These are phyloP conservation scores for Neltuma alba DNA, from an alignment of 306 rosid genomes.

Conservation along the genomic window DNA sequence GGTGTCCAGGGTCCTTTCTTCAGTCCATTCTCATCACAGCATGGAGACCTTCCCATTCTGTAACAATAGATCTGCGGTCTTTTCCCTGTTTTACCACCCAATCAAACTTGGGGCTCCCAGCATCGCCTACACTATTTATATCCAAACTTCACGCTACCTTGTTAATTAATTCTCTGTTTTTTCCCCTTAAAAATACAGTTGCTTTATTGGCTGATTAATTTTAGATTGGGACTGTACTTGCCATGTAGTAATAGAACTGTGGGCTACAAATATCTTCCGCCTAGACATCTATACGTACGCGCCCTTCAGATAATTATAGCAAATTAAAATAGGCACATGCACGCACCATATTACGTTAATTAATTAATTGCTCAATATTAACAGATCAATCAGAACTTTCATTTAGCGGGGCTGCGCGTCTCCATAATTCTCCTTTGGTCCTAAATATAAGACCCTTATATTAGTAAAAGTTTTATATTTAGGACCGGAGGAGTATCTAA, in stretches of 20 bases:
- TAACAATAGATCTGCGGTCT: not conserved
- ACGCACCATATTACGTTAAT: not conserved
- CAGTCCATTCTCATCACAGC: constrained; percentile 74
- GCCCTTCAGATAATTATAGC: not conserved
- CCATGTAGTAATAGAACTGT: not conserved
- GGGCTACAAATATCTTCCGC: not conserved
- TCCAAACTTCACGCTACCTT: constrained; percentile 34
- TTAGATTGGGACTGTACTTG: not conserved
- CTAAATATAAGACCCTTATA: too few relatives aligned
- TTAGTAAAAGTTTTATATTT: too few relatives aligned
- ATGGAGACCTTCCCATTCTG: constrained; percentile 73
- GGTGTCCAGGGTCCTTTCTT: constrained; percentile 93
- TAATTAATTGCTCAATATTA: not conserved
- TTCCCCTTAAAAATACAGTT: not conserved
- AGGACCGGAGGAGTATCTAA: too few relatives aligned
- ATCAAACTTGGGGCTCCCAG: constrained; percentile 23
- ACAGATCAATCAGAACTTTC: not conserved
- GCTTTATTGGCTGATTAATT: constrained; percentile 9
- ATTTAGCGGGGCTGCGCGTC: not conserved
- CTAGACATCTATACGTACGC: not conserved
- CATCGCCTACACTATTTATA: constrained; percentile 44
- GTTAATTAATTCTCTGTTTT: constrained; percentile 36
- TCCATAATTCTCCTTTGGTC: too few relatives aligned
- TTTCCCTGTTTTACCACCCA: constrained; percentile 34
- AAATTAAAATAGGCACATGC: not conserved